Evolutionary conservation across 129 eudicot species (phyloP).

Genomic region (Chrysanthemum seticuspe): DNA sequence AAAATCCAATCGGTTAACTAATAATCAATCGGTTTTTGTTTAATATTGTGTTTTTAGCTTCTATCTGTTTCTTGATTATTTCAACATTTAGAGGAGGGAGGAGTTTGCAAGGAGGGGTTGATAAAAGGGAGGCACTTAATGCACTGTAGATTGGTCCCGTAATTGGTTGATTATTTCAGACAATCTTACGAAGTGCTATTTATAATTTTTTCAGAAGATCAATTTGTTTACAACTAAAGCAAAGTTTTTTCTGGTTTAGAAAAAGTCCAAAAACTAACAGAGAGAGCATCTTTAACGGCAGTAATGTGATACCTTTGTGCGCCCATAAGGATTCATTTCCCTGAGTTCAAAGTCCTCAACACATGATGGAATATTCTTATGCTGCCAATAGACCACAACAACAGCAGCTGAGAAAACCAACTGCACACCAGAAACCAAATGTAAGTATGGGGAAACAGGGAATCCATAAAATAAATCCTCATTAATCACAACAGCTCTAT

Average conservation of each 20-base stretch:
- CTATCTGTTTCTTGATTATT: conserved; percentile 29
- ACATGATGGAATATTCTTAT: conserved; percentile 71
- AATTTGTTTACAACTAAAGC: not conserved
- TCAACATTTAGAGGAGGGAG: not conserved
- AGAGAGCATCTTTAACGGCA: not conserved
- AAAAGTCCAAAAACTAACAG: not conserved
- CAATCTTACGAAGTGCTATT: too few relatives aligned
- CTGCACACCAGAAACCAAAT: conserved; percentile 38
- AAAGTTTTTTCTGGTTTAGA: too few relatives aligned
- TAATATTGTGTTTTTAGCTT: conserved; percentile 32
- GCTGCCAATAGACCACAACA: conserved; percentile 85
- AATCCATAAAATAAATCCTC: not conserved
- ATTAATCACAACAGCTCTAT: not conserved
- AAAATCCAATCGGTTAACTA: too few relatives aligned
- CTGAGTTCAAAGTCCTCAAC: conserved; percentile 72
- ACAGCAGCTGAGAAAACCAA: conserved; percentile 95
- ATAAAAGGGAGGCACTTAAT: too few relatives aligned
- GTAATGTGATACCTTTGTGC: conserved; percentile 67
- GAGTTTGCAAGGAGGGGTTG: too few relatives aligned
- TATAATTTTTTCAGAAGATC: not conserved
- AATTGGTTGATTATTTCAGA: too few relatives aligned
- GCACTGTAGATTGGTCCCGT: too few relatives aligned
- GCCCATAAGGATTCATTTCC: conserved; percentile 98
- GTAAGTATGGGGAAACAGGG: not conserved
- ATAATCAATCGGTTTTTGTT: not conserved